These are phyloP conservation scores for Crithidia bombi DNA, from an alignment of 208 protist genomes.

Conservation along the genomic window DNA sequence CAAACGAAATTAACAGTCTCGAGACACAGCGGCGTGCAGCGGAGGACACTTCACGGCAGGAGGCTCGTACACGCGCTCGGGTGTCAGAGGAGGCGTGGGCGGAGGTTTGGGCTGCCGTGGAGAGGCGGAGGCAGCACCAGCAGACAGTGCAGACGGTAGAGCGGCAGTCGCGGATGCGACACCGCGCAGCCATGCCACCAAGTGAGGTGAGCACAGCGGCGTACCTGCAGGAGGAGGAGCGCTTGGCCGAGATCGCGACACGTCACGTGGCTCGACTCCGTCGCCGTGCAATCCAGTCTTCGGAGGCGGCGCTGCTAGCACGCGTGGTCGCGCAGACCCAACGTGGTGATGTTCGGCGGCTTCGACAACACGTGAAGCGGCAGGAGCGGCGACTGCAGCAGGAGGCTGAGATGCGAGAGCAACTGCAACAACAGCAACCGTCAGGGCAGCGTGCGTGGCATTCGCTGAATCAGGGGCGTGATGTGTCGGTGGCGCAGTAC, in stretches of 20 bases:
- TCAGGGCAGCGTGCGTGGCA: background rate
- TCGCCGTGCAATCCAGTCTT: slow-evolving; percentile 1
- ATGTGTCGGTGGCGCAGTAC: background rate
- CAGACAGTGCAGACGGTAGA: background rate
- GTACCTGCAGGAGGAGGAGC: slow-evolving; percentile 1
- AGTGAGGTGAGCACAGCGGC: background rate
- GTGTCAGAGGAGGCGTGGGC: slow-evolving; percentile 16
- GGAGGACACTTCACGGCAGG: slow-evolving; percentile 22
- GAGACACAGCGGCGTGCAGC: slow-evolving; percentile 23
- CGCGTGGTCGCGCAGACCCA: slow-evolving; percentile 3
- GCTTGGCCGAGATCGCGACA: background rate
- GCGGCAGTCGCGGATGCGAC: background rate
- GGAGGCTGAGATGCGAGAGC: slow-evolving; percentile 9
- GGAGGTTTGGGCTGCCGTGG: slow-evolving; percentile 15
- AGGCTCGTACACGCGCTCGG: slow-evolving; percentile 6
- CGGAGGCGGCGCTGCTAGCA: slow-evolving; percentile 21
- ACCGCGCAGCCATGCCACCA: background rate
- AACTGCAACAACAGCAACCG: slow-evolving; percentile 1
- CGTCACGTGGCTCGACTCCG: slow-evolving; percentile 12
- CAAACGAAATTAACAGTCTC: slow-evolving; percentile 19
- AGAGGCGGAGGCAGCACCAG: background rate
- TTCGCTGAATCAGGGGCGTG: too few relatives aligned
- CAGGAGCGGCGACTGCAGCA: slow-evolving; percentile 12
- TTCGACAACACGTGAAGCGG: slow-evolving; percentile 10
- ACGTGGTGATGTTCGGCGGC: slow-evolving; percentile 4